Evolutionary conservation across 2,329 filamentous ascomycete genomes (phyloP), one percentile per base, ranked within the genome.

Genomic region (Leptosphaerulina australis): DNA sequence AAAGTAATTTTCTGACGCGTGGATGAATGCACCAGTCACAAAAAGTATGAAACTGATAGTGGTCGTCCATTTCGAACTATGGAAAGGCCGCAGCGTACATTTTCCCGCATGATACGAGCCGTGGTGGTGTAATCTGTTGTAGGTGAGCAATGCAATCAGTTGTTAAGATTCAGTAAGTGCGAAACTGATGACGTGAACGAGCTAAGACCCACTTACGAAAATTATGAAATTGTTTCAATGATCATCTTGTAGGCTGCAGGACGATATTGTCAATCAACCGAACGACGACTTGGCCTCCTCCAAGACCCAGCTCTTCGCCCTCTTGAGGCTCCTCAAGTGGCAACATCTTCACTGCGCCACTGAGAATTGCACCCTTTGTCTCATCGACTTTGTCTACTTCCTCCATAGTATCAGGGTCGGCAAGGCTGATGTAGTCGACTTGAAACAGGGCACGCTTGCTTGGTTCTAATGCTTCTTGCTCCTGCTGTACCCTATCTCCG

Each of bases 221-320:
- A 6, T 17, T 2, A 10, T 38, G 21, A 8, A 30, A 14, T 25
- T n/a, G 11, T 9, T 31, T 31, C 18, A 8, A 33, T n/a, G 2
- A 25, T 53, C 24, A 59, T 54, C 50, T 50, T 34, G 63, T 51
- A 25, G 69, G 67, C 30, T 68, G 58, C 33, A 79, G 50, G n/a
- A 96, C 87, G 58, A 97, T 86, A 67, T 99, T 99, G 69, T 99
- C 94, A 70, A 99, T 97, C 73, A 99, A 76, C 55, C 94, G 81
- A 37, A 99, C 94, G 1, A 86, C 71, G 12, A 90, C 89, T 1
- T 87, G 87, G 3, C 85, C 86, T 46, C 83, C 84, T 3, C 91
- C 91, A 20, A 92, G 73, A 3, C 83, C 83, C 21, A 79, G 72
- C 58, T 91, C 86, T 71, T 97, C 92, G 0, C 82, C 88, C 5